Evolutionary conservation across 768 basidiomycete species (phyloP), one percentile per base, ranked within the genome.

Genomic region (Boletus sensibilis): DNA sequence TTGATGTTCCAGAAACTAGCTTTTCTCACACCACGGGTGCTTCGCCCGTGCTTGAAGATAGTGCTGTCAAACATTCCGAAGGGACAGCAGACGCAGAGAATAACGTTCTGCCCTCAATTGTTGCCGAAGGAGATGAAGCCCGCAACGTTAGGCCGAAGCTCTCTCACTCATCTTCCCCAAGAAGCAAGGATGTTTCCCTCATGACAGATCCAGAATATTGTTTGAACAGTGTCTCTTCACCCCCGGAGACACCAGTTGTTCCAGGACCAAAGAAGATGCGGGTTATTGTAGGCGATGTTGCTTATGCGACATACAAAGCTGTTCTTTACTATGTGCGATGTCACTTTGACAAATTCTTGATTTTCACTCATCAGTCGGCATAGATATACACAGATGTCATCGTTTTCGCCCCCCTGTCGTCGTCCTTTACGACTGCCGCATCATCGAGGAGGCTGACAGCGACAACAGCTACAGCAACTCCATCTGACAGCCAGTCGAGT

Each of bases 341-440:
- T 44, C 29, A 25, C 21, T 12, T 39, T 41, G 20, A 35, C 21
- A 14, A 21, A 13, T 49, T 3, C 52, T 52, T 55, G 38, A 51
- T 14, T 40, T 27, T n/a, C 5, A 33, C 55, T 62, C 42, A 67
- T 38, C 13, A 13, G 5, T 37, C 12, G 11, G 44, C 40, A 4
- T 61, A 92, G 92, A 75, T 94, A 25, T 95, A 94, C 68, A 94
- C 92, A 16, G 90, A 93, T 64, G 80, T 79, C 27, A 88, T 94
- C 59, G 79, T 86, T 29, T 94, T 94, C 61, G 90, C 93, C 0
- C 92, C 92, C 0, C 74, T 94, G 18, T 84, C 90, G 0, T 94
- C 93, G 7, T 81, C 83, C 33, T 88, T 89, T 59, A 63, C 70
- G 16, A 41, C 64, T 20, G 46, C 57, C 52, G 35, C 74, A 65